Evolutionary conservation across 2,329 filamentous ascomycete genomes (phyloP), one percentile per base, ranked within the genome.

Genomic region (Exophiala oligosperma): DNA sequence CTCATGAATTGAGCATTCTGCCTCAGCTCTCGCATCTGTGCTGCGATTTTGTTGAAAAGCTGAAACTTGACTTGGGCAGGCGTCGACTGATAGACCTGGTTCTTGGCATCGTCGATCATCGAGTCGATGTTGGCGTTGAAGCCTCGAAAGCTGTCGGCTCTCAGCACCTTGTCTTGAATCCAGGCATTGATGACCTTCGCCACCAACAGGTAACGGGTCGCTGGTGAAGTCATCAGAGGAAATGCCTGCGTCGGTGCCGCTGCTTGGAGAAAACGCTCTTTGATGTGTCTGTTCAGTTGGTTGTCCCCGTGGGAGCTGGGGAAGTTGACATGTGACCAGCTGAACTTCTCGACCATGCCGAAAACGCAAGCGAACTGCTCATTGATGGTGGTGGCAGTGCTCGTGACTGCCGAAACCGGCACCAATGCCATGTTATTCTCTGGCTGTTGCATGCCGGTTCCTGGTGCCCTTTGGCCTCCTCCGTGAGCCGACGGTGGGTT

Each of bases 171-270:
- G 29, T 50, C 52, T n/a, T 57, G 48, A 9, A 66, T 47, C 52
- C 56, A 64, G 23, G 61, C 59, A 17, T 64, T 21, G 12, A 66
- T 63, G 49, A 66, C 29, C 52, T 64, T 66, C 44, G 56, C 52
- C 7, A 64, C 56, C n/a, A 66, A 50, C 37, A 57, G 55, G 49
- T 55, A 66, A 23, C 64, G 57, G 4, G 57, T 62, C 44, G 54
- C 51, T 47, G 60, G 62, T 4, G 54, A 61, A 26, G 53, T 54
- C 56, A 64, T 63, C 37, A 64, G 52, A 7, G 53, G 57, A 24
- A 57, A 59, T 11, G 64, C 64, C 2, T 60, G 58, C 4, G 47
- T 59, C 12, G 38, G 52, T 29, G 64, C 52, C 26, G 62, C 60
- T 21, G 59, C 55, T 28, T 54, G 56, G 32, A 66, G 48, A 9